A percentile compares a stretch with the other conserved stretches of the same genome.
These are phyloP conservation scores for Hygrocybe coccinea DNA, from an alignment of 768 basidiomycete species.

Conservation along the genomic window DNA sequence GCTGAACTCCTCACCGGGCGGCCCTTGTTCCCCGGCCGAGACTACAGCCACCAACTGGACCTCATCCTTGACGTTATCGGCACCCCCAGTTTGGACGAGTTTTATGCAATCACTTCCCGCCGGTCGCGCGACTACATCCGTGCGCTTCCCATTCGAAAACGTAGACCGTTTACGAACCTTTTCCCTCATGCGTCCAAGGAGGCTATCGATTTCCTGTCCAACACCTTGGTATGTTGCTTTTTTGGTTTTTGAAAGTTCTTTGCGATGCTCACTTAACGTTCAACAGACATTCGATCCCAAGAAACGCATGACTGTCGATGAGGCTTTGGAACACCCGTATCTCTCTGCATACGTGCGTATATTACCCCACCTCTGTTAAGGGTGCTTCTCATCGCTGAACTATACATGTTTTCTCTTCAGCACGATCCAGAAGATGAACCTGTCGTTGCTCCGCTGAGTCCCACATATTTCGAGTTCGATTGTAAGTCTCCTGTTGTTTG, in stretches of 20 bases:
- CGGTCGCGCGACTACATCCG: constrained; percentile 86
- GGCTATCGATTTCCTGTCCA: constrained; percentile 67
- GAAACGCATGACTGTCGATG: constrained; percentile 76
- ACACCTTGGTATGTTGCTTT: constrained; percentile 51
- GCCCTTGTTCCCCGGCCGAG: constrained; percentile 83
- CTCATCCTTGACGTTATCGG: constrained; percentile 87
- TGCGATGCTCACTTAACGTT: neutral
- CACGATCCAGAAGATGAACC: constrained; percentile 92
- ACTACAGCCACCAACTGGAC: constrained; percentile 84
- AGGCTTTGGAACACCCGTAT: constrained; percentile 80
- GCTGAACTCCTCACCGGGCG: constrained; percentile 79
- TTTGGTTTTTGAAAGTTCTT: too few species aligned
- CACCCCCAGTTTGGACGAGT: constrained; percentile 69
- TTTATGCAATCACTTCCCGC: constrained; percentile 81
- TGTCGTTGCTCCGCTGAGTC: constrained; percentile 67
- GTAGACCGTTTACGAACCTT: constrained; percentile 59
- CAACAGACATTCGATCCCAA: constrained; percentile 79
- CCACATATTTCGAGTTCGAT: constrained; percentile 90
- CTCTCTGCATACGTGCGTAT: constrained; percentile 64
- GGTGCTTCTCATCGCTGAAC: constrained; percentile 8
- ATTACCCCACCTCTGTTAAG: neutral
- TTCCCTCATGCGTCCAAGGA: constrained; percentile 75
- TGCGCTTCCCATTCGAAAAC: constrained; percentile 77
- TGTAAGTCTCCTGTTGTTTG: constrained; percentile 37
- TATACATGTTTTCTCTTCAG: constrained; percentile 28